A percentile compares a stretch with the other conserved stretches of the same genome.
These are phyloP conservation scores for Bromus sterilis DNA, from an alignment of 176 grass and related monocot species.

Conservation along the genomic window DNA sequence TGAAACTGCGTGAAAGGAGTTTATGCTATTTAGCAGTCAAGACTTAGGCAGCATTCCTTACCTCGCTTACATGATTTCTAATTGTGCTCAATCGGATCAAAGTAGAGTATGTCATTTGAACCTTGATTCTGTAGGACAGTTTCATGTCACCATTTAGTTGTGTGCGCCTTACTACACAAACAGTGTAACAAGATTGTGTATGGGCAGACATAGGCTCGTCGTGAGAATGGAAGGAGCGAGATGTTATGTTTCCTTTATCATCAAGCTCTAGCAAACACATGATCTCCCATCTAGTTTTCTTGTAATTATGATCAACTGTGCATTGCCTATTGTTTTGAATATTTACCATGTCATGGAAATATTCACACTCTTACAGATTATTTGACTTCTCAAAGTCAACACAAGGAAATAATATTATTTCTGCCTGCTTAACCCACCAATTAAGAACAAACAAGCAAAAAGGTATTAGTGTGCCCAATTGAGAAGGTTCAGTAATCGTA, in stretches of 20 bases:
- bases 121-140: not conserved
- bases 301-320: not conserved
- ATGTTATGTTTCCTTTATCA: not conserved
- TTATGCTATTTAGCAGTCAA: not conserved
- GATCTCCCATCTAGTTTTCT: not conserved
- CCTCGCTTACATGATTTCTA: not conserved
- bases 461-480: not conserved
- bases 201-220: not conserved
- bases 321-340: not conserved
- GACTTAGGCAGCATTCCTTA: not conserved
- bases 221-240: not conserved
- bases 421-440: not conserved
- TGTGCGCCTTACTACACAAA: not conserved
- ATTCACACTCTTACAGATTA: not conserved
- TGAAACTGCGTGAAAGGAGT: not conserved
- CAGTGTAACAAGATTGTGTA: not conserved
- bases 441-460: not conserved
- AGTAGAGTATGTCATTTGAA: not conserved
- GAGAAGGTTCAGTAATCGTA: not conserved
- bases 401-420: not conserved
- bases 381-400: not conserved
- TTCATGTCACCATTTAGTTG: not conserved
- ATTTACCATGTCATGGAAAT: not conserved
- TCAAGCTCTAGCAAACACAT: not conserved
- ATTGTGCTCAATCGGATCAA: not conserved